A percentile compares a stretch with the other conserved stretches of the same genome.
phyloP scores from a whole-genome alignment of 331 rosid species.

The Quercus lobata region DNA sequence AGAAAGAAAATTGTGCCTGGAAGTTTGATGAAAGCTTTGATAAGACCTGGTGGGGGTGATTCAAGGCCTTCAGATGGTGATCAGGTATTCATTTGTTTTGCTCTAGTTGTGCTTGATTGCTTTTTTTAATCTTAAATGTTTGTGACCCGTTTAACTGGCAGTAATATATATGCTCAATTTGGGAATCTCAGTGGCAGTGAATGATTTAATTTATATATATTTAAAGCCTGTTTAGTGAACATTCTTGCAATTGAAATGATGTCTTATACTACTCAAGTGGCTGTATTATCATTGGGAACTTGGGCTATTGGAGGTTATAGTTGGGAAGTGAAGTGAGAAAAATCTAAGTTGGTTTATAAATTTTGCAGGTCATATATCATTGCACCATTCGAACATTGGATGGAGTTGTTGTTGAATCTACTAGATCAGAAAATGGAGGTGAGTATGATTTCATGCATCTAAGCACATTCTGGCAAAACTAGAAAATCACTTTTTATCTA shows the following conservation, averaged over 20 bases:
- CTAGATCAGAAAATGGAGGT: slow-evolving; percentile 78
- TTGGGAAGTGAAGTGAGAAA: neutral
- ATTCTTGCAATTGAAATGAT: neutral
- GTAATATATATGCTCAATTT: neutral
- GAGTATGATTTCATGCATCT: slow-evolving; percentile 26
- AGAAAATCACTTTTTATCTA: neutral
- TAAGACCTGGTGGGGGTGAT: slow-evolving; percentile 91
- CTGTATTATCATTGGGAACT: neutral
- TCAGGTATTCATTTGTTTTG: slow-evolving; percentile 45
- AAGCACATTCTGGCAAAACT: neutral
- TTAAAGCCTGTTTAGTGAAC: neutral
- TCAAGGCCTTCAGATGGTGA: slow-evolving; percentile 75
- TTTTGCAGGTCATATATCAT: slow-evolving; percentile 77
- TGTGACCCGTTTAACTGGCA: neutral
- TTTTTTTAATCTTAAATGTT: neutral
- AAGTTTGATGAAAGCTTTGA: slow-evolving; percentile 86
- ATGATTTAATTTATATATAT: neutral
- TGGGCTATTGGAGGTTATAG: neutral
- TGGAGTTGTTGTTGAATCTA: slow-evolving; percentile 83
- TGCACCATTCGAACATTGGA: slow-evolving; percentile 76
- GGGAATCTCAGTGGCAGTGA: neutral
- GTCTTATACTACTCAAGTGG: neutral
- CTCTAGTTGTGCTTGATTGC: neutral
- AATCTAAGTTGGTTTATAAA: neutral
- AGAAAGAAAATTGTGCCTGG: slow-evolving; percentile 79